Evolutionary conservation across 306 rosid species (phyloP).

Genomic region (Trifolium pratense): DNA sequence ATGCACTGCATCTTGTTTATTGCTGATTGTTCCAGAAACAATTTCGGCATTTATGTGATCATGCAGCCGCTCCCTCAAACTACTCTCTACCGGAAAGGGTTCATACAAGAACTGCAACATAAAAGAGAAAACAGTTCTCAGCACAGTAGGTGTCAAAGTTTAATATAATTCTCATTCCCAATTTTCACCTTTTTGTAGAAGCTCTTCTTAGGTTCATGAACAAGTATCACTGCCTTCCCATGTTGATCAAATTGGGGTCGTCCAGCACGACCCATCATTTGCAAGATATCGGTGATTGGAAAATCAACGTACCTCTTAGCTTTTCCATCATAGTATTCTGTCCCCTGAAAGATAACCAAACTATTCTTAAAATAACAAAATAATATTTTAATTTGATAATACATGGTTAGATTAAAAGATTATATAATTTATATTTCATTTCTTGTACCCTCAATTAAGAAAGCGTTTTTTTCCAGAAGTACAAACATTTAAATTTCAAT

Average conservation of each 20-base stretch:
- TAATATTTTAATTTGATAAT: slow-evolving; percentile 16
- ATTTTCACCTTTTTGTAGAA: slow-evolving; percentile 87
- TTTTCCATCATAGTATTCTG: slow-evolving; percentile 91
- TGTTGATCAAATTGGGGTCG: slow-evolving; percentile 98
- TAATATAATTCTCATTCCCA: slow-evolving; percentile 33
- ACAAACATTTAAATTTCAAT: not conserved
- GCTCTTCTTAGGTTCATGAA: slow-evolving; percentile 98
- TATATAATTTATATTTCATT: not conserved
- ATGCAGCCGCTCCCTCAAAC: slow-evolving; percentile 88
- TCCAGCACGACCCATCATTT: slow-evolving; percentile 99
- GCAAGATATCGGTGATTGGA: slow-evolving; percentile 97
- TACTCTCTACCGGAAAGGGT: slow-evolving; percentile 98
- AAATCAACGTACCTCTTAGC: slow-evolving; percentile 92
- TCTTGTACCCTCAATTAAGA: slow-evolving; percentile 4
- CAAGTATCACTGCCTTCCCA: slow-evolving; percentile 98
- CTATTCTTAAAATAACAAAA: slow-evolving; percentile 6
- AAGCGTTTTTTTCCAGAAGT: not conserved
- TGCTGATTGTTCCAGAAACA: slow-evolving; percentile 91
- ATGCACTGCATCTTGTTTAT: slow-evolving; percentile 93
- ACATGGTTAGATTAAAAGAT: slow-evolving; percentile 13
- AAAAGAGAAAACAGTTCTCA: slow-evolving; percentile 38
- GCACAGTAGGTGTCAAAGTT: slow-evolving; percentile 27
- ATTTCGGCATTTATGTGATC: slow-evolving; percentile 92
- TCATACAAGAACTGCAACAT: slow-evolving; percentile 88
- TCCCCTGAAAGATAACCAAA: slow-evolving; percentile 68